Evolutionary conservation across 2,329 filamentous ascomycete species (phyloP).

Genomic region (Chaetomiaceae sp.): DNA sequence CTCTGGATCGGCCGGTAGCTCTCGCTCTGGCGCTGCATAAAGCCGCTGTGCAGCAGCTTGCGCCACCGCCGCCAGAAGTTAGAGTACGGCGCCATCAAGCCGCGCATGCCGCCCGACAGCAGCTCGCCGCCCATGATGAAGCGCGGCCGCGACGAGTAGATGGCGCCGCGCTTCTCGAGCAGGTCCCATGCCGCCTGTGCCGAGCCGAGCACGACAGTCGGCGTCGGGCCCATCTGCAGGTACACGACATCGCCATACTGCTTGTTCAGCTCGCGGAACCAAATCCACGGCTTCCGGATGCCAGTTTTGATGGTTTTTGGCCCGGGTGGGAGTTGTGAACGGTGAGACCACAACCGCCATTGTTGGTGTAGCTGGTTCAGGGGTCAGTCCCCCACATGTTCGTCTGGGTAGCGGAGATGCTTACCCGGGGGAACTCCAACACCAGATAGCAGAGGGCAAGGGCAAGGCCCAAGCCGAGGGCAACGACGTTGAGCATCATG

Average conservation of each 20-base stretch:
- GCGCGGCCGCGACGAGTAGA: conserved; percentile 42
- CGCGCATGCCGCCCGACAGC: conserved; percentile 38
- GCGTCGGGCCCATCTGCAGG: conserved; percentile 39
- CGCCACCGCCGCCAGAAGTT: conserved; percentile 41
- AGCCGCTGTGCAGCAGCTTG: conserved; percentile 40
- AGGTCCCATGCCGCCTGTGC: conserved; percentile 42
- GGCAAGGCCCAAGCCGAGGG: conserved; percentile 5
- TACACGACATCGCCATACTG: conserved; percentile 41
- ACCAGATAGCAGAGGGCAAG: conserved; percentile 25
- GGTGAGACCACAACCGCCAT: conserved; percentile 38
- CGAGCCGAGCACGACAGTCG: conserved; percentile 40
- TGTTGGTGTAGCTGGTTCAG: conserved; percentile 33
- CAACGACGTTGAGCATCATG: conserved; percentile 1
- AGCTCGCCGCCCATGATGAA: conserved; percentile 45
- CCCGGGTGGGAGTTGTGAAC: conserved; percentile 37
- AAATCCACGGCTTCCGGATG: conserved; percentile 39
- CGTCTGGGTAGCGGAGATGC: not conserved
- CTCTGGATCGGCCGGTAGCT: conserved; percentile 39
- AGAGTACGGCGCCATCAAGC: conserved; percentile 41
- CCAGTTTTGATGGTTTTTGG: conserved; percentile 37
- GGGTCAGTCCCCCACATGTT: not conserved
- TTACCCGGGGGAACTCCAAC: conserved; percentile 29
- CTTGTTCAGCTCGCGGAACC: conserved; percentile 38
- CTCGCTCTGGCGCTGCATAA: conserved; percentile 42
- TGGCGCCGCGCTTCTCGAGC: conserved; percentile 40